A percentile compares a stretch with the other conserved stretches of the same genome.
phyloP scores from a whole-genome alignment of 352 stramenopile species.

The Phytophthora sp. region DNA sequence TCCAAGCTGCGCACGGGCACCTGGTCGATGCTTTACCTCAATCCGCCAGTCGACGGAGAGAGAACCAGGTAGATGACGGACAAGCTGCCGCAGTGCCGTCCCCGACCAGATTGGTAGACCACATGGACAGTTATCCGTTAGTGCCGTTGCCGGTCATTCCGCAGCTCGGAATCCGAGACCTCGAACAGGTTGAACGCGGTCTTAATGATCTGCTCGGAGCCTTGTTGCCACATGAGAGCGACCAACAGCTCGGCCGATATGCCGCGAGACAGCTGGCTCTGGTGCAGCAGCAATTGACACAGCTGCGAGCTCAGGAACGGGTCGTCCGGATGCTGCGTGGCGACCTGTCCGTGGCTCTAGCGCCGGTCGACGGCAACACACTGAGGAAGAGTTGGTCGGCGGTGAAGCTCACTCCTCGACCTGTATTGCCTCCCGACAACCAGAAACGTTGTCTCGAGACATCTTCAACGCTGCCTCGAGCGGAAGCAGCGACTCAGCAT shows the following conservation, averaged over 20 bases:
- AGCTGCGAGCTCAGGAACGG: constrained; percentile 56
- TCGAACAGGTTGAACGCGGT: constrained; percentile 51
- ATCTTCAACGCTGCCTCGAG: background rate
- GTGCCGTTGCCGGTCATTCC: constrained; percentile 65
- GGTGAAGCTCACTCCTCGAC: constrained; percentile 9
- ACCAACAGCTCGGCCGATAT: constrained; percentile 67
- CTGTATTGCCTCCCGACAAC: background rate
- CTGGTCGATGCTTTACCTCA: constrained; percentile 17
- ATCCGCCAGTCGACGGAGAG: background rate
- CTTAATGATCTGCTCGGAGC: constrained; percentile 46
- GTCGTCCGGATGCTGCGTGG: constrained; percentile 53
- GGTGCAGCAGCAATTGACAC: constrained; percentile 59
- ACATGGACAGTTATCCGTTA: constrained; percentile 75
- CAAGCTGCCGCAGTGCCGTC: too few species aligned
- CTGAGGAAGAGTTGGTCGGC: constrained; percentile 29
- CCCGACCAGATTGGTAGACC: constrained; percentile 47
- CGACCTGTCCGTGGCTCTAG: constrained; percentile 21
- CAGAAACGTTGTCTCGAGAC: constrained; percentile 1
- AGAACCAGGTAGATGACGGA: constrained; percentile 21
- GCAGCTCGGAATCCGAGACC: constrained; percentile 44
- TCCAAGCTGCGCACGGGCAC: constrained; percentile 39
- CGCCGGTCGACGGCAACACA: constrained; percentile 7
- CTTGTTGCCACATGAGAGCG: constrained; percentile 40
- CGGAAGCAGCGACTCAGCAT: background rate
- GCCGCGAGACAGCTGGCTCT: constrained; percentile 56